Conservation (phyloP, 805 yeast species). For the Starmerella bombi region DNA sequence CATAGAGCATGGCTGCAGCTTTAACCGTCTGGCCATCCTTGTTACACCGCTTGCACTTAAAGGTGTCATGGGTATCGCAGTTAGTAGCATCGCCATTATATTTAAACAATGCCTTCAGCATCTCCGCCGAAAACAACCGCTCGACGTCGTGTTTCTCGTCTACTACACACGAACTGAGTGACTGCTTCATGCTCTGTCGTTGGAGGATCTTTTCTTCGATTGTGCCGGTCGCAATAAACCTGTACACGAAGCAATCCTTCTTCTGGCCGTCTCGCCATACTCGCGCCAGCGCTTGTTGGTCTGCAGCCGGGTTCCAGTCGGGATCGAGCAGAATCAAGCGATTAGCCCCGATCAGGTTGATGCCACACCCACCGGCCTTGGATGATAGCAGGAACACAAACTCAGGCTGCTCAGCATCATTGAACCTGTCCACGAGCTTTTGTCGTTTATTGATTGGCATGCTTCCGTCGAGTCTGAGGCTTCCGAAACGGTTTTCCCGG, state of each 20-base stretch:
- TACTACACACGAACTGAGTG: conserved; percentile 88
- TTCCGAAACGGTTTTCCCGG: conserved; percentile 58
- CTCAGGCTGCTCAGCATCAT: conserved; percentile 77
- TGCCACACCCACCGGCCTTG: conserved; percentile 98
- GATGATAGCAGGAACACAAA: conserved; percentile 82
- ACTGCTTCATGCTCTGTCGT: conserved; percentile 86
- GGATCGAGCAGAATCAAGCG: conserved; percentile 75
- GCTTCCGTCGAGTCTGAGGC: conserved; percentile 79
- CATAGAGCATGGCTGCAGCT: conserved; percentile 83
- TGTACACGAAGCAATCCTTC: conserved; percentile 87
- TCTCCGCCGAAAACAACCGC: conserved; percentile 73
- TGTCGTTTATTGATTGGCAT: conserved; percentile 87
- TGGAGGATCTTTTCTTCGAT: conserved; percentile 95
- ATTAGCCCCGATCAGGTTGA: conserved; percentile 92
- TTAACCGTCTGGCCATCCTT: conserved; percentile 45
- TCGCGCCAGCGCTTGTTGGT: conserved; percentile 93
- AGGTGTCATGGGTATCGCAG: conserved; percentile 90
- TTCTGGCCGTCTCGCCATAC: conserved; percentile 99
- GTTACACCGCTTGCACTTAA: conserved; percentile 70
- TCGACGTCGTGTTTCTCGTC: conserved; percentile 95
- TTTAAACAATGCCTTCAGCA: conserved; percentile 59
- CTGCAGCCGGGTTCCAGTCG: conserved; percentile 98
- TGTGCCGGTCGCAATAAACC: conserved; percentile 88
- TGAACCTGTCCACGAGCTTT: conserved; percentile 78
- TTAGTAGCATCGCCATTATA: conserved; percentile 45